Conservation (phyloP, 257 asterid genomes). For the Avicennia marina region DNA sequence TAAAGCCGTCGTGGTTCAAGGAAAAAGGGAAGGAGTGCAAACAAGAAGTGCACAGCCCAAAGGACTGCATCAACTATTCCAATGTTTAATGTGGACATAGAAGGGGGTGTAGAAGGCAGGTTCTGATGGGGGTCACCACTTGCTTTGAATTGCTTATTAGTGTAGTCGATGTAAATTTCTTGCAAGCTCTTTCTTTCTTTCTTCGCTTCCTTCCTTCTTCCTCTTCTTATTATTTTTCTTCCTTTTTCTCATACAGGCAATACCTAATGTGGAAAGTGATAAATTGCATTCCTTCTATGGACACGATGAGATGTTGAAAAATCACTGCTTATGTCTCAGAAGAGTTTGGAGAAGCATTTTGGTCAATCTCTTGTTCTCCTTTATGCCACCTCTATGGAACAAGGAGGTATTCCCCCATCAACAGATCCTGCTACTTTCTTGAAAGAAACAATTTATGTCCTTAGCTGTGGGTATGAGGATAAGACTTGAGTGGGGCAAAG, state of each 20-base stretch:
- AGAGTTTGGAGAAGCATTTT: constrained; percentile 88
- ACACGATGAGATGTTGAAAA: constrained; percentile 83
- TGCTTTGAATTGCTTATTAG: background rate
- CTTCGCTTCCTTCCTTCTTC: no score
- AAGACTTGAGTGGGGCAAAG: constrained; percentile 97
- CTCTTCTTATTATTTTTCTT: no score
- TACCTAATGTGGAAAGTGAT: no score
- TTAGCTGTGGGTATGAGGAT: constrained; percentile 94
- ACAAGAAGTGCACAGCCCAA: constrained; percentile 34
- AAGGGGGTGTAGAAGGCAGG: constrained; percentile 43
- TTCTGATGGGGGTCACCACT: background rate
- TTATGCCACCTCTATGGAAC: constrained; percentile 86
- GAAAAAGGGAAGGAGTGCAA: constrained; percentile 35
- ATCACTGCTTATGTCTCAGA: constrained; percentile 87
- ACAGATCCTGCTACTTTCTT: constrained; percentile 71
- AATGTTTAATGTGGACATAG: constrained; percentile 36
- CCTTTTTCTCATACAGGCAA: no score
- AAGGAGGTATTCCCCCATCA: constrained; percentile 85
- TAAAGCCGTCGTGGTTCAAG: constrained; percentile 62
- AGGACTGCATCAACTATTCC: constrained; percentile 43
- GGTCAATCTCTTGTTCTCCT: constrained; percentile 93
- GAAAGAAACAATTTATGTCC: constrained; percentile 94
- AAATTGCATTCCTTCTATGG: constrained; percentile 33
- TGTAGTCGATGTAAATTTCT: no score
- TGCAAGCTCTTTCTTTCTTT: no score